A percentile compares a stretch with the other conserved stretches of the same genome.
phyloP scores from a whole-genome alignment of 2,329 filamentous ascomycete genomes.

The Aureobasidium pullulans region DNA sequence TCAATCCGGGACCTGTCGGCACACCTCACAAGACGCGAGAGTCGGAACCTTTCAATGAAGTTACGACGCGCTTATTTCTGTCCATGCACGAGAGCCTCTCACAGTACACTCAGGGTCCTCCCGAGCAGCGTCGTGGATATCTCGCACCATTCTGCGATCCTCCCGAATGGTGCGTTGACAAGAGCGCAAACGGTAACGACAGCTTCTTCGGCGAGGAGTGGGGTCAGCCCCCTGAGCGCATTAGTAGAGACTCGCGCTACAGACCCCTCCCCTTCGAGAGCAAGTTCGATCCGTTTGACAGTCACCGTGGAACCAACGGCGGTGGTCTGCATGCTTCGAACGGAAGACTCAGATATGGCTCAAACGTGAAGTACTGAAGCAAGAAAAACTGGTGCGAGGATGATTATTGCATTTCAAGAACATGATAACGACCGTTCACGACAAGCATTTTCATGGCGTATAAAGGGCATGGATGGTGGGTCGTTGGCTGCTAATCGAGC shows the following conservation, averaged over 20 bases:
- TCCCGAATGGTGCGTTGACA: slow-evolving; percentile 33
- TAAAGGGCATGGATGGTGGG: background rate
- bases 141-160: slow-evolving; percentile 27
- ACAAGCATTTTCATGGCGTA: background rate
- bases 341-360: background rate
- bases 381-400: background rate
- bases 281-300: slow-evolving; percentile 18
- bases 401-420: background rate
- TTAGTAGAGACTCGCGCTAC: slow-evolving; percentile 31
- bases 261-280: slow-evolving; percentile 20
- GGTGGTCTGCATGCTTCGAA: background rate
- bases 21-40: background rate
- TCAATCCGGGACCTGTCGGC: slow-evolving; percentile 9
- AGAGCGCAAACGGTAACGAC: slow-evolving; percentile 28
- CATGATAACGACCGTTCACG: background rate
- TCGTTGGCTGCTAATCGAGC: background rate
- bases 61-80: slow-evolving; percentile 30
- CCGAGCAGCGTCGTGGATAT: slow-evolving; percentile 31
- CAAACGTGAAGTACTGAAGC: background rate
- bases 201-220: slow-evolving; percentile 36
- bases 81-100: slow-evolving; percentile 36
- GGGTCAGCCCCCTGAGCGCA: slow-evolving; percentile 29
- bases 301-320: background rate
- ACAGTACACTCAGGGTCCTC: slow-evolving; percentile 32
- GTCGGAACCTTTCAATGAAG: slow-evolving; percentile 1